Evolutionary conservation across 2,329 filamentous ascomycete genomes (phyloP).

Genomic region (Myriosclerotinia scirpicola): DNA sequence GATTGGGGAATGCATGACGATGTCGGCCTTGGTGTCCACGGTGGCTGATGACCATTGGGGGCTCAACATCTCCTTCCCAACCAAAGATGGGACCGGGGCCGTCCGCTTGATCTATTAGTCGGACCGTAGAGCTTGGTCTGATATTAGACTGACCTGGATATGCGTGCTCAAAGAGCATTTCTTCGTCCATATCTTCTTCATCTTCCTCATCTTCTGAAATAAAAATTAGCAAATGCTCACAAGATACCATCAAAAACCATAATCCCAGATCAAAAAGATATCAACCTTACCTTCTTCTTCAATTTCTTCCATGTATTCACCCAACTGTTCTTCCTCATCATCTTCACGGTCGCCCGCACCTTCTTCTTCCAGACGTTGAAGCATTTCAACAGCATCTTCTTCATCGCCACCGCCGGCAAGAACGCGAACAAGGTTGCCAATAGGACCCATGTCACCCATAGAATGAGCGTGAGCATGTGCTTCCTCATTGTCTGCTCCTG

Average conservation of each 20-base stretch:
- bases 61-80: constrained; percentile 58
- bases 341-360: constrained; percentile 45
- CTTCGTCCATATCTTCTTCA: constrained; percentile 66
- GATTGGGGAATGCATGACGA: constrained; percentile 55
- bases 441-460: constrained; percentile 47
- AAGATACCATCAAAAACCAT: constrained; percentile 1
- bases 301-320: constrained; percentile 55
- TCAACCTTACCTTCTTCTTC: constrained; percentile 57
- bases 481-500: constrained; percentile 54
- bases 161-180: constrained; percentile 59
- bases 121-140: constrained; percentile 8
- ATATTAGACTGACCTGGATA: constrained; percentile 52
- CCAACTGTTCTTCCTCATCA: constrained; percentile 47
- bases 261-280: neutral
- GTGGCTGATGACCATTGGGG: constrained; percentile 43
- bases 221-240: constrained; percentile 37
- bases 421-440: constrained; percentile 57
- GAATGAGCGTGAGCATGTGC: constrained; percentile 47
- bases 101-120: constrained; percentile 27
- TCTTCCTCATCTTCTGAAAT: constrained; percentile 64
- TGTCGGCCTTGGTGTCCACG: constrained; percentile 53
- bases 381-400: constrained; percentile 41
- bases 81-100: constrained; percentile 47
- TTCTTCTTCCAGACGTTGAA: constrained; percentile 46
- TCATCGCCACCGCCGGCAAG: constrained; percentile 42